Evolutionary conservation across 768 basidiomycete genomes (phyloP), one percentile per base, ranked within the genome.

Genomic region (Hypholoma fasciculare): DNA sequence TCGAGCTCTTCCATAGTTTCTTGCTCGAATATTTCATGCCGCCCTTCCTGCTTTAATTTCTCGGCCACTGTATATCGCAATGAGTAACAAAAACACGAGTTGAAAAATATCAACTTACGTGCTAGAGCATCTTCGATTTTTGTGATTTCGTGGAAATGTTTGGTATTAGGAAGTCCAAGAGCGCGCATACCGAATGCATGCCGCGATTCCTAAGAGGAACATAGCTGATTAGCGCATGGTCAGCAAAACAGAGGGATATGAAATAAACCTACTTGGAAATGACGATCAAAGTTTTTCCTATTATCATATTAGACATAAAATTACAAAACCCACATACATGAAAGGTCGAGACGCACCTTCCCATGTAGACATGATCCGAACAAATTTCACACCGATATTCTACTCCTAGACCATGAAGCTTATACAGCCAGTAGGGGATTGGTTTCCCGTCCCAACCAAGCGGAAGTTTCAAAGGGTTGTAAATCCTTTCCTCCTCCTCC

Each of bases 161-260:
- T 98, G 2, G 96, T 98, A 63, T 98, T 98, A 1, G 97, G 97
- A 57, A 99, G 80, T 37, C 97, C 97, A 27, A 99, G 82, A 11
- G 96, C 95, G 49, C 94, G 89, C 94, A 99, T 97, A 20, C 96
- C 97, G 65, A 98, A 98, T 1, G 97, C 92, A 74, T 99, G 97
- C 55, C 96, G 82, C 26, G 94, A 92, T 80, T 98, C 97, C 84
- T 92, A 69, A 60, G 57, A 68, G 59, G 56, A 20, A 42, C 8
- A 23, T 27, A 61, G 42, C 23, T 65, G 42, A 13, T 39, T 11
- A 19, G 14, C 17, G 26, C 19, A 57, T 26, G 43, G 19, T 43
- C 36, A 16, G 26, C 16, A 53, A 56, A 49, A 34, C 30, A 34
- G 2, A 34, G 7, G 4, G 30, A 34, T 7, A 34, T 34, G 30